Base-by-base conservation (phyloP, 108 stramenopile genomes). In the Cyclotella kingstonii region DNA sequence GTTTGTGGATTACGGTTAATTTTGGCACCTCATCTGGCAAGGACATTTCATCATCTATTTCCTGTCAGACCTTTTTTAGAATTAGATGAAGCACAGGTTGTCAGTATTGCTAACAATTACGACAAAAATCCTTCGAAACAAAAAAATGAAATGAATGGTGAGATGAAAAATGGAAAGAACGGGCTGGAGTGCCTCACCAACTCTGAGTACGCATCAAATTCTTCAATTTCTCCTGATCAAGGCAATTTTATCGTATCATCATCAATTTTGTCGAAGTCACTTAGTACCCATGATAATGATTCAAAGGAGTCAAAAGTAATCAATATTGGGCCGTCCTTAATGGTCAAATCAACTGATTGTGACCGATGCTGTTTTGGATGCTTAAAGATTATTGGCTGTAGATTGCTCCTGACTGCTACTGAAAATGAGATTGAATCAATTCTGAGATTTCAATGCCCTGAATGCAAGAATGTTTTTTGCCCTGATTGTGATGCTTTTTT, bases 31-130 rank as follows among this genome's bases (percentile, higher is more conserved):
- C 93, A 94, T 54, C 52, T 96, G 58, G 91, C 93, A 29, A 60
- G 93, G 54, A 83, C 84, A 7, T 94, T 92, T 80, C 95, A 96
- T 65, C 95, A 96, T 65, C 76, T 96, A 52, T 96, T 96, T 54
- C 95, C 95, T 8, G 91, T 94, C 35, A 64, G 86, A 54, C 78
- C 81, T 15, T 96, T 96, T 79, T 27, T 44, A 46, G 90, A 93
- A 54, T 52, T 89, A 45, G 52, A 57, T 10, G 63, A 67, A 21
- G 77, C 68, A 19, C 57, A 79, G 19, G 73, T 54, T 7, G 40
- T 68, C 5, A 43, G 42, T 33, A 25, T 25, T 42, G 39, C 9
- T 15, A 34, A 38, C 9, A 43, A 6, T 49, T 68, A 12, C 17
- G 31, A 19, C 31, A 9, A 48, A 12, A 26, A 42, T 19, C 46